phyloP scores from a whole-genome alignment of 306 rosid genomes.

The Cicer pinnatifidum region DNA sequence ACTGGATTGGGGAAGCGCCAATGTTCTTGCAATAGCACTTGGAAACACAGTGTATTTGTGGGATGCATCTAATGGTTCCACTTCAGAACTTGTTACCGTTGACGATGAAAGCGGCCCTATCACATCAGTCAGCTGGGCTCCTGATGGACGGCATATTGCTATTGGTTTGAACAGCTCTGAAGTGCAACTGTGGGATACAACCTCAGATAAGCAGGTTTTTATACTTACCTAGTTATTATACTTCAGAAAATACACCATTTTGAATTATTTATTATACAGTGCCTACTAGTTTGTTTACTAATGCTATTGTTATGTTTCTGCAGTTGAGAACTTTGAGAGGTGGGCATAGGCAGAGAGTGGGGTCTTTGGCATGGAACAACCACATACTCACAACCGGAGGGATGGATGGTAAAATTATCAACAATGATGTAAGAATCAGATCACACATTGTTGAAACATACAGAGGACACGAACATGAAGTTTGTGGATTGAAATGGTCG shows the following conservation, averaged over 20 bases:
- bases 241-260: not conserved
- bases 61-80: conserved; percentile 74
- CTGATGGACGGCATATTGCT: conserved; percentile 82
- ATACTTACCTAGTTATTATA: not conserved
- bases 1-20: conserved; percentile 81
- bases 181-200: conserved; percentile 83
- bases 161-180: conserved; percentile 78
- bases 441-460: conserved; percentile 78
- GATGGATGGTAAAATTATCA: conserved; percentile 74
- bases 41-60: conserved; percentile 74
- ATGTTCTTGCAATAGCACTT: conserved; percentile 87
- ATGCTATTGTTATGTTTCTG: conserved; percentile 30
- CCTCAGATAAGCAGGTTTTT: conserved; percentile 62
- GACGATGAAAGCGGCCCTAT: conserved; percentile 80
- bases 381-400: conserved; percentile 86
- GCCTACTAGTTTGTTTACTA: not conserved
- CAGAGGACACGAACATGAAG: conserved; percentile 83
- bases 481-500: conserved; percentile 86
- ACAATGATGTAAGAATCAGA: conserved; percentile 79
- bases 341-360: conserved; percentile 75
- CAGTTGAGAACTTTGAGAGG: conserved; percentile 80
- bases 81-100: conserved; percentile 76
- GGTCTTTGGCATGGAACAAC: conserved; percentile 85
- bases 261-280: not conserved
- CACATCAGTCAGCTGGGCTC: conserved; percentile 82